Evolutionary conservation across 257 asterid species (phyloP).

Genomic region (Solanum chmielewskii): DNA sequence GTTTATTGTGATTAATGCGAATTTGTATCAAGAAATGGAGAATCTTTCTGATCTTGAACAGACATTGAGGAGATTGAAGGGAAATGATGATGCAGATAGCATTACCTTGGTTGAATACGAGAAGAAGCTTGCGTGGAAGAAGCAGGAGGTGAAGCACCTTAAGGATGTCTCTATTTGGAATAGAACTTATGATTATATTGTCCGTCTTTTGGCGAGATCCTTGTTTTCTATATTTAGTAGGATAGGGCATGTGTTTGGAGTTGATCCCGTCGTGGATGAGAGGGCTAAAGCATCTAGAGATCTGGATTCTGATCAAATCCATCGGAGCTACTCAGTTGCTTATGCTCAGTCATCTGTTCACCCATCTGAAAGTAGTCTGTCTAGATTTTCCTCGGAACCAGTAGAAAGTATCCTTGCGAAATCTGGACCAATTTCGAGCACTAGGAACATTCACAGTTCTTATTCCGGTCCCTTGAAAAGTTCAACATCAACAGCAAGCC

Average conservation of each 20-base stretch:
- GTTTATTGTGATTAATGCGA: slow-evolving; percentile 31
- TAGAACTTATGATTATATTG: slow-evolving; percentile 59
- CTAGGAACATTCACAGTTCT: slow-evolving; percentile 20
- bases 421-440: slow-evolving; percentile 58
- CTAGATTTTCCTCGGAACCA: slow-evolving; percentile 40
- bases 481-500: slow-evolving; percentile 26
- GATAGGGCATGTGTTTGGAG: slow-evolving; percentile 75
- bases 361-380: slow-evolving; percentile 51
- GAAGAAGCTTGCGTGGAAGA: slow-evolving; percentile 66
- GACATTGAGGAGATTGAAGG: slow-evolving; percentile 63
- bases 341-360: slow-evolving; percentile 68
- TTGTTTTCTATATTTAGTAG: slow-evolving; percentile 54
- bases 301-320: slow-evolving; percentile 26
- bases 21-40: slow-evolving; percentile 79
- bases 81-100: slow-evolving; percentile 38
- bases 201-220: slow-evolving; percentile 70
- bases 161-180: slow-evolving; percentile 69
- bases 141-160: slow-evolving; percentile 63
- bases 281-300: slow-evolving; percentile 35
- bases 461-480: slow-evolving; percentile 56
- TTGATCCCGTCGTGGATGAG: slow-evolving; percentile 24
- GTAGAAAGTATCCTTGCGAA: slow-evolving; percentile 29
- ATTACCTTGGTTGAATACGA: slow-evolving; percentile 72
- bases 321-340: slow-evolving; percentile 49
- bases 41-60: slow-evolving; percentile 72